Percentiles rank a stretch among this genome's conserved stretches.
Evolutionary conservation across 371 early-diverging fungal species (phyloP).

Genomic region (Mucor piriformis): DNA sequence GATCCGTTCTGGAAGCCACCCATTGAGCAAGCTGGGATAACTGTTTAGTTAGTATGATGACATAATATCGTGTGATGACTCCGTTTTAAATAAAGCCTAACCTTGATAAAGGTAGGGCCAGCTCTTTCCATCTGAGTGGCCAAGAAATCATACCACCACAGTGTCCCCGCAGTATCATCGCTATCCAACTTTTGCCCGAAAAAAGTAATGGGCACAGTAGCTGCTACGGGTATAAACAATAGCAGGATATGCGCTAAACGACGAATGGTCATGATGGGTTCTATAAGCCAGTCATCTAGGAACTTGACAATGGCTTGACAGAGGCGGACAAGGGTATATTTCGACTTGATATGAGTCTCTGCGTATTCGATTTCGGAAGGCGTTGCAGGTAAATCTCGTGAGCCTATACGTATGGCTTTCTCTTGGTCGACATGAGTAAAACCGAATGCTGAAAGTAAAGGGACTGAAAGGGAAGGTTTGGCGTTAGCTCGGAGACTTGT

Average conservation of each 20-base stretch:
- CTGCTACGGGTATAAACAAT: slow-evolving; percentile 68
- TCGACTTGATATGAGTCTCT: slow-evolving; percentile 13
- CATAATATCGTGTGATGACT: too few species aligned
- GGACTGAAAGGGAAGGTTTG: not conserved
- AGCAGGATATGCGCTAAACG: slow-evolving; percentile 62
- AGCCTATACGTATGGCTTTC: slow-evolving; percentile 10
- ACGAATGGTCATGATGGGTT: slow-evolving; percentile 58
- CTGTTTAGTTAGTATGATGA: too few species aligned
- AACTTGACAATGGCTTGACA: slow-evolving; percentile 31
- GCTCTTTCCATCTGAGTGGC: slow-evolving; percentile 80
- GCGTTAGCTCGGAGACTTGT: not conserved
- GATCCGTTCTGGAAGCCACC: slow-evolving; percentile 92
- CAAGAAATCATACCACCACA: slow-evolving; percentile 87
- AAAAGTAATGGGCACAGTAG: slow-evolving; percentile 56
- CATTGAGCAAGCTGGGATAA: slow-evolving; percentile 96
- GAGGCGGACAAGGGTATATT: slow-evolving; percentile 22
- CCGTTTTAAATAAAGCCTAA: slow-evolving; percentile 26
- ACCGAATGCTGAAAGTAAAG: not conserved
- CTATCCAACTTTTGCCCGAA: slow-evolving; percentile 54
- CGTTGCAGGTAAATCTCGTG: slow-evolving; percentile 13
- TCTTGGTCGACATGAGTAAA: slow-evolving; percentile 1
- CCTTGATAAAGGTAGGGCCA: slow-evolving; percentile 95
- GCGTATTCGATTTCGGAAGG: slow-evolving; percentile 35
- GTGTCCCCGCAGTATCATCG: slow-evolving; percentile 60
- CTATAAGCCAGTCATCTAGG: slow-evolving; percentile 55